Percentiles rank a stretch among this genome's conserved stretches.
Conservation (phyloP, 1,139 yeast species). For the Taphrina pruni region DNA sequence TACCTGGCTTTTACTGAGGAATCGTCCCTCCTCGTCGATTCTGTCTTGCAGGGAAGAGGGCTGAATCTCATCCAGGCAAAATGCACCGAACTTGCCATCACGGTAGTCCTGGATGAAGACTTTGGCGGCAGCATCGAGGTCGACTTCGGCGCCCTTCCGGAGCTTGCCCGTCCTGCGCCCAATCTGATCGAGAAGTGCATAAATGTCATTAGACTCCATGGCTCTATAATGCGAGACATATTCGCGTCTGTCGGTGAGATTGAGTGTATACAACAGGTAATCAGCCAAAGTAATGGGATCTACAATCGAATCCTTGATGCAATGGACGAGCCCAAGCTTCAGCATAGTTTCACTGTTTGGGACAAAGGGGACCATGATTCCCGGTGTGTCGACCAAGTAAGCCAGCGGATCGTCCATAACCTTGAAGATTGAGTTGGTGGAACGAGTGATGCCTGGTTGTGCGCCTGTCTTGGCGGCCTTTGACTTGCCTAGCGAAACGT, state of each 20-base stretch:
- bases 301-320: conserved; percentile 70
- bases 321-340: conserved; percentile 73
- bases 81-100: conserved; percentile 59
- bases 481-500: conserved; percentile 57
- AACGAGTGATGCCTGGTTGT: conserved; percentile 87
- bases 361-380: conserved; percentile 59
- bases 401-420: conserved; percentile 67
- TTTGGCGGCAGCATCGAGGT: conserved; percentile 61
- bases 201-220: conserved; percentile 77
- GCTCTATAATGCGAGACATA: conserved; percentile 55
- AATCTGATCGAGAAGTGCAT: conserved; percentile 64
- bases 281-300: conserved; percentile 91
- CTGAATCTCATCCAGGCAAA: conserved; percentile 52
- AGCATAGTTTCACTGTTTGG: conserved; percentile 80
- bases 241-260: conserved; percentile 54
- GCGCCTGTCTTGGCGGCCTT: conserved; percentile 88
- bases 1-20: conserved; percentile 35
- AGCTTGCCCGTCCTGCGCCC: conserved; percentile 54
- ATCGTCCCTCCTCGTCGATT: conserved; percentile 38
- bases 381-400: conserved; percentile 87
- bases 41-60: conserved; percentile 30
- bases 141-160: conserved; percentile 46
- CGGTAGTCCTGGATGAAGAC: conserved; percentile 74
- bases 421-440: conserved; percentile 76
- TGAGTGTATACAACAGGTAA: conserved; percentile 74